phyloP scores from a whole-genome alignment of 176 grass and related monocot species.

The Echinochloa phyllopogon region DNA sequence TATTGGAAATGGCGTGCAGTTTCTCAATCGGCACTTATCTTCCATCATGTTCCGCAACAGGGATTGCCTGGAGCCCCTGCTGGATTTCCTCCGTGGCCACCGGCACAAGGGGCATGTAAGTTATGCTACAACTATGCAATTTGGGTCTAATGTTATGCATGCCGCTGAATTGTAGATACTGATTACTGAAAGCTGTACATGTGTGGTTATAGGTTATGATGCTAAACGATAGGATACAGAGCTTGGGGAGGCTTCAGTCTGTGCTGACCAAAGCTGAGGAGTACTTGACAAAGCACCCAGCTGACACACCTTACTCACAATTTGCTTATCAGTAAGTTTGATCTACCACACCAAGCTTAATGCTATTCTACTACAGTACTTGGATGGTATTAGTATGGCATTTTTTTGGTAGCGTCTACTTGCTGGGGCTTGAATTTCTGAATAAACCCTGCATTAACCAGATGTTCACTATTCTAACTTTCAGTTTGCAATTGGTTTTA shows the following conservation, averaged over 20 bases:
- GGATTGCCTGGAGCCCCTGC: conserved; percentile 85
- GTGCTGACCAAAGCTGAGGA: conserved; percentile 91
- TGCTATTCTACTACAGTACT: not conserved
- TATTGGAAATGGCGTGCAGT: conserved; percentile 97
- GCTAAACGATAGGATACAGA: conserved; percentile 91
- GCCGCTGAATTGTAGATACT: not conserved
- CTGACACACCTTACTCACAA: conserved; percentile 73
- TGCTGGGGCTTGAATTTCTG: not conserved
- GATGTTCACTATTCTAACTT: not conserved
- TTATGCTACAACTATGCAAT: conserved; percentile 9
- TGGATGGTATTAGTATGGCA: not conserved
- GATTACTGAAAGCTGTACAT: conserved; percentile 13
- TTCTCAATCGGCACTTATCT: conserved; percentile 90
- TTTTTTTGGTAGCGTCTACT: not conserved
- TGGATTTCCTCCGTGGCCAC: conserved; percentile 93
- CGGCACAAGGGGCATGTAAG: conserved; percentile 87
- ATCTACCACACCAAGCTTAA: not conserved
- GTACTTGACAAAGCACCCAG: conserved; percentile 69
- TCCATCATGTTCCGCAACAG: conserved; percentile 96
- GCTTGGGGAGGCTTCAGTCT: conserved; percentile 82
- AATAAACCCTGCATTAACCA: not conserved
- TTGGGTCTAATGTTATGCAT: not conserved
- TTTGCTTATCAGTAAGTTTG: conserved; percentile 74
- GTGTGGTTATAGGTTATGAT: conserved; percentile 76
- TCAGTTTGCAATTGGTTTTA: not conserved